Evolutionary conservation across 129 eudicot species (phyloP).

Genomic region (Oenanthe sinensis): DNA sequence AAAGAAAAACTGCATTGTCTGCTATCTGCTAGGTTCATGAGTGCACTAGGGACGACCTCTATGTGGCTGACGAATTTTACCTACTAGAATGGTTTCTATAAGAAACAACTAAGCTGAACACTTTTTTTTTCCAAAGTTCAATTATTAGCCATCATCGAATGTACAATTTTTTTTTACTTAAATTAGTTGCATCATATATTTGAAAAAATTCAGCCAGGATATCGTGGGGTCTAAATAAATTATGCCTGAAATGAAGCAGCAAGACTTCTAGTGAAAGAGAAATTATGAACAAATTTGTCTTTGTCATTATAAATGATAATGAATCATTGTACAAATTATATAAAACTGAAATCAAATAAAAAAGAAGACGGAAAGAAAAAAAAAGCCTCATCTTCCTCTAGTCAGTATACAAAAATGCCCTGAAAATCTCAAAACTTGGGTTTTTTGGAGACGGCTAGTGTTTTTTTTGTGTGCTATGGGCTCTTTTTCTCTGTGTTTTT

Average conservation of each 20-base stretch:
- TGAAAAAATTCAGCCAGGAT: neutral
- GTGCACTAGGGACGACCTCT: no score
- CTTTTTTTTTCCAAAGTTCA: no score
- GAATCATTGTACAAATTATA: conserved; percentile 27
- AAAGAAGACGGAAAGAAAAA: neutral
- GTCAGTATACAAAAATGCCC: conserved; percentile 1
- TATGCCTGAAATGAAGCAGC: neutral
- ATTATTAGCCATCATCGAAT: no score
- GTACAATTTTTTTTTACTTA: no score
- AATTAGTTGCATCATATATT: neutral
- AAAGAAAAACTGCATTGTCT: conserved; percentile 4
- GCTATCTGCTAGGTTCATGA: no score
- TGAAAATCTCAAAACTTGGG: neutral
- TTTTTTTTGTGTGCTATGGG: neutral
- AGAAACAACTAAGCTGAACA: no score
- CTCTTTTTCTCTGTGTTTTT: neutral
- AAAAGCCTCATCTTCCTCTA: conserved; percentile 8
- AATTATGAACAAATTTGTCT: neutral
- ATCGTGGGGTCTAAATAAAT: neutral
- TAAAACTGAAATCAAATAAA: conserved; percentile 6
- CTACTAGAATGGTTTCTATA: no score
- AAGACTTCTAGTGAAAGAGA: neutral
- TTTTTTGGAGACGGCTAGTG: neutral
- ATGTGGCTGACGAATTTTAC: no score
- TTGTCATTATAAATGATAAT: conserved; percentile 25